These are phyloP conservation scores for Phaseolus lunatus DNA, from an alignment of 306 rosid genomes.

Conservation along the genomic window DNA sequence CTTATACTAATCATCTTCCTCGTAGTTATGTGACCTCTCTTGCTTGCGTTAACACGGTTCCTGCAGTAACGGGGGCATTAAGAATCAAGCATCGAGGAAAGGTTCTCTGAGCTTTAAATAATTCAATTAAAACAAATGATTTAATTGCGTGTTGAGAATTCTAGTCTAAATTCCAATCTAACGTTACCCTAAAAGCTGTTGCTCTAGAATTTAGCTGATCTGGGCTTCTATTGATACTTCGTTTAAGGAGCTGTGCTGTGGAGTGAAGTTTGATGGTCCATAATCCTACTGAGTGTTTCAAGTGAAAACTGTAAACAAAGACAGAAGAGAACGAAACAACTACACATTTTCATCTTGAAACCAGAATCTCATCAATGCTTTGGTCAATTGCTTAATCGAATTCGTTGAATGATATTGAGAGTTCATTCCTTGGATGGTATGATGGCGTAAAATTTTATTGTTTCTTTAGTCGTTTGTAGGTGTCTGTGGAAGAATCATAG, in stretches of 20 bases:
- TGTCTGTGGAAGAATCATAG: background rate
- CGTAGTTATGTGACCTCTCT: background rate
- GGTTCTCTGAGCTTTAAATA: background rate
- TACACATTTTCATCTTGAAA: background rate
- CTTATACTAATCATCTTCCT: background rate
- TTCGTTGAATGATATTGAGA: background rate
- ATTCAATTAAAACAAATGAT: background rate
- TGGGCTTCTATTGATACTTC: background rate
- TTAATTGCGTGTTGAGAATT: background rate
- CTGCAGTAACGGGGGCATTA: background rate
- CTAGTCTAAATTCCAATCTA: background rate
- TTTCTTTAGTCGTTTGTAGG: background rate
- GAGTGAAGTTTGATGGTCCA: background rate
- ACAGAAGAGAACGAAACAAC: too few relatives aligned
- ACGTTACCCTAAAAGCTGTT: background rate
- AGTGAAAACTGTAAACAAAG: too few relatives aligned
- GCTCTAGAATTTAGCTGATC: background rate
- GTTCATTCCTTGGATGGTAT: background rate
- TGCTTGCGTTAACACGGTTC: background rate
- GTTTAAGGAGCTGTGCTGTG: background rate
- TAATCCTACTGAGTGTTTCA: too few relatives aligned
- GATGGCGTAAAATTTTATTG: background rate
- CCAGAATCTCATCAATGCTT: constrained; percentile 1
- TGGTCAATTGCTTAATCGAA: background rate
- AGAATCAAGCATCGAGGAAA: background rate